Evolutionary conservation across 176 grass and related monocot genomes (phyloP).

Genomic region (Alloteropsis semialata): DNA sequence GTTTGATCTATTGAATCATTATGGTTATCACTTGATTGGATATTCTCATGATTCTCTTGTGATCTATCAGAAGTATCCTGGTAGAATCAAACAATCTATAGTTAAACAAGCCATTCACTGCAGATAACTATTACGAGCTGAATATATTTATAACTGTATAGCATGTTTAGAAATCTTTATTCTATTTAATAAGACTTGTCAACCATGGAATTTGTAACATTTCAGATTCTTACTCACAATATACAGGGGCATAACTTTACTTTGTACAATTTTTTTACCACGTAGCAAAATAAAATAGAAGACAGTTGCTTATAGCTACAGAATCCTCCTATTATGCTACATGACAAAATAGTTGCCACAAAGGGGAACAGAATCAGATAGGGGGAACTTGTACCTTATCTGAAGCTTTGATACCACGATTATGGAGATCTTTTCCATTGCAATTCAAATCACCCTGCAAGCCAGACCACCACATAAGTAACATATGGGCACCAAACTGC

Average conservation of each 20-base stretch:
- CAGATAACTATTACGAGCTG: not conserved
- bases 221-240: not conserved
- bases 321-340: not conserved
- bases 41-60: slow-evolving; percentile 31
- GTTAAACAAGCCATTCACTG: slow-evolving; percentile 18
- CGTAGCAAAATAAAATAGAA: not conserved
- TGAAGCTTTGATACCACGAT: not conserved
- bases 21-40: slow-evolving; percentile 24
- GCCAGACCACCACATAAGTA: not conserved
- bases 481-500: not conserved
- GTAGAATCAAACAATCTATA: slow-evolving; percentile 20
- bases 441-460: slow-evolving; percentile 30
- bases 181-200: slow-evolving; percentile 5
- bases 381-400: not conserved
- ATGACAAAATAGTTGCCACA: not conserved
- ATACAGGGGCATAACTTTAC: not conserved
- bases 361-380: not conserved
- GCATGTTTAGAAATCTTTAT: not conserved
- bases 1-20: slow-evolving; percentile 29
- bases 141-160: slow-evolving; percentile 1
- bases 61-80: slow-evolving; percentile 35
- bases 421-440: slow-evolving; percentile 7
- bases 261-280: not conserved
- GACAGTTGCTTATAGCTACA: not conserved
- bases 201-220: not conserved